Base-by-base conservation (phyloP, 768 basidiomycete genomes). In the Tubosaeta sp. region DNA sequence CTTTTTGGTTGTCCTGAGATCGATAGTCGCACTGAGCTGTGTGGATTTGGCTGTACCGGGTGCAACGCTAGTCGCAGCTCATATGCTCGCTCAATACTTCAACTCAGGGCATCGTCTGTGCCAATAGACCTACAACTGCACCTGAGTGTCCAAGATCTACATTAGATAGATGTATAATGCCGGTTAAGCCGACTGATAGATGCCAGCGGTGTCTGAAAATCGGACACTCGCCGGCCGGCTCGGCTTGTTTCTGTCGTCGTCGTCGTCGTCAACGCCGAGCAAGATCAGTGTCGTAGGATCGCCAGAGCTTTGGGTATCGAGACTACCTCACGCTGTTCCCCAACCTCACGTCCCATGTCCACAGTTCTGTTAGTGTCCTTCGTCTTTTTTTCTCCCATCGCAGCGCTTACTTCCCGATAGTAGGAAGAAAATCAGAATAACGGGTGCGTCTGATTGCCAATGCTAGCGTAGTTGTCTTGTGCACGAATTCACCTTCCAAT, bases 401-500 rank as follows among this genome's bases (percentile, higher is more conserved):
- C 31, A 25, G 9, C 19, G 32, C 59, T 63, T 49, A 67, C 59
- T 16, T 43, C 41, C 49, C 39, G 27, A 7, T 41, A 69, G 81
- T 61, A 78, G 76, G 56, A 86, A 86, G 78, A 86, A 84, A 74
- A 87, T 91, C 55, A 80, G 87, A 68, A 73, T 90, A 52, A 90
- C 87, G 56, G 87, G 88, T 87, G 19, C 39, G 76, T 63, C 47
- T 42, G 32, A 8, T 22, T 41, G 11, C 24, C 46, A 42, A 31
- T 25, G 35, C 35, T 21, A 10, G 31, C 13, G 21, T 43, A 39
- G 21, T 12, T 8, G 22, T n/a, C 25, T 19, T 38, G 19, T 36
- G n/a, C 19, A 49, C 45, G 25, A 42, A 46, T 32, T 51, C 18
- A 56, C 53, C 46, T 3, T 49, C 45, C 50, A 4, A 27, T 60